These are phyloP conservation scores for Neodidymelliopsis sp. DNA, from an alignment of 2,329 filamentous ascomycete species.

Conservation along the genomic window DNA sequence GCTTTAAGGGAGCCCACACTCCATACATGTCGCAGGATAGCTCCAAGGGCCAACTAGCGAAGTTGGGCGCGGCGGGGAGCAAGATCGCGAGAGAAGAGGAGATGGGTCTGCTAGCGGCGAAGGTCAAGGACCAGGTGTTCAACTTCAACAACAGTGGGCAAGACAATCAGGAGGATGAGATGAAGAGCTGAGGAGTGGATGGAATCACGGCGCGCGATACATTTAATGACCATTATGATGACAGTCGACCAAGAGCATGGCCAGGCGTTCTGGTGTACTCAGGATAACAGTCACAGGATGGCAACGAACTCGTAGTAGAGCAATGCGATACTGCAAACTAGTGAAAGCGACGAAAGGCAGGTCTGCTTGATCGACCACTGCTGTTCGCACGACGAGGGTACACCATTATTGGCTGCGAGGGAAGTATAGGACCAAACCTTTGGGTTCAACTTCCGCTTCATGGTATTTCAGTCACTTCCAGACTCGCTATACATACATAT, in stretches of 20 bases:
- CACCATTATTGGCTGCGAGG: too few relatives aligned
- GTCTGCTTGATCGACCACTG: too few relatives aligned
- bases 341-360: too few relatives aligned
- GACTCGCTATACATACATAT: neutral
- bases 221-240: neutral
- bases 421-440: too few relatives aligned
- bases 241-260: neutral
- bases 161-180: slow-evolving; percentile 38
- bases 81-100: slow-evolving; percentile 68
- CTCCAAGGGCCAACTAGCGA: slow-evolving; percentile 59
- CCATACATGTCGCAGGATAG: slow-evolving; percentile 20
- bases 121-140: slow-evolving; percentile 71
- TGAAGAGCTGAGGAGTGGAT: slow-evolving; percentile 36
- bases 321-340: too few relatives aligned
- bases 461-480: too few relatives aligned
- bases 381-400: too few relatives aligned
- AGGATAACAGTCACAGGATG: too few relatives aligned
- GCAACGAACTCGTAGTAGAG: too few relatives aligned
- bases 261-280: slow-evolving; percentile 3
- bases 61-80: slow-evolving; percentile 67
- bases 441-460: too few relatives aligned
- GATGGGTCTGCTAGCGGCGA: slow-evolving; percentile 67
- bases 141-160: slow-evolving; percentile 21
- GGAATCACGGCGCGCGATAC: too few relatives aligned
- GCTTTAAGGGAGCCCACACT: slow-evolving; percentile 31